Conservation (phyloP, 768 basidiomycete genomes). For the Hypholoma fasciculare region DNA sequence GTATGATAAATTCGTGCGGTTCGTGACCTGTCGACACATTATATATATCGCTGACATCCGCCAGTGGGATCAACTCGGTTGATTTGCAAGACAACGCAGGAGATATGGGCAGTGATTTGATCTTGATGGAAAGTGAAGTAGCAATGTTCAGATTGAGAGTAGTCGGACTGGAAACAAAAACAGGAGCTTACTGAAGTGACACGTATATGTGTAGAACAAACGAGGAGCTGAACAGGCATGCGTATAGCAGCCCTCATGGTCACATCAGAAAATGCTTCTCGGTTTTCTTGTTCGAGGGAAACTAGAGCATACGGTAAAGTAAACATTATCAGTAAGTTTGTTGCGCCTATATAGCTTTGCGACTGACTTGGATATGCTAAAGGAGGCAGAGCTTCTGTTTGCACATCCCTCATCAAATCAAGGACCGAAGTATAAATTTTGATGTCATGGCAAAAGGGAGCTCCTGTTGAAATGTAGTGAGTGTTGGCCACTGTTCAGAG, state of each 20-base stretch:
- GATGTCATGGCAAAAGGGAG: slow-evolving; percentile 50
- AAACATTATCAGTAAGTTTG: slow-evolving; percentile 4
- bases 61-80: slow-evolving; percentile 77
- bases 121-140: slow-evolving; percentile 31
- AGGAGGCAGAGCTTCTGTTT: slow-evolving; percentile 42
- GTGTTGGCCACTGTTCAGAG: background rate
- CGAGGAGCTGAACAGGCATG: slow-evolving; percentile 68
- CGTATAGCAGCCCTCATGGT: slow-evolving; percentile 70
- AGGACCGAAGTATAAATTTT: slow-evolving; percentile 63
- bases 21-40: slow-evolving; percentile 79
- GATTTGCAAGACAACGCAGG: slow-evolving; percentile 70
- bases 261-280: slow-evolving; percentile 56
- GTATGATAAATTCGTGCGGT: slow-evolving; percentile 75
- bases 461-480: slow-evolving; percentile 34
- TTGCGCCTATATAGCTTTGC: background rate
- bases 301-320: slow-evolving; percentile 34
- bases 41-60: slow-evolving; percentile 86
- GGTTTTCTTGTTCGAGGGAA: slow-evolving; percentile 59
- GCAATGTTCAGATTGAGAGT: background rate
- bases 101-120: slow-evolving; percentile 72
- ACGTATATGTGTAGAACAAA: slow-evolving; percentile 71
- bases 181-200: slow-evolving; percentile 64
- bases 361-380: slow-evolving; percentile 57
- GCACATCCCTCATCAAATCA: slow-evolving; percentile 59
- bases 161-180: background rate